phyloP scores from a whole-genome alignment of 208 protist genomes.

The Wallacemonas collosoma region DNA sequence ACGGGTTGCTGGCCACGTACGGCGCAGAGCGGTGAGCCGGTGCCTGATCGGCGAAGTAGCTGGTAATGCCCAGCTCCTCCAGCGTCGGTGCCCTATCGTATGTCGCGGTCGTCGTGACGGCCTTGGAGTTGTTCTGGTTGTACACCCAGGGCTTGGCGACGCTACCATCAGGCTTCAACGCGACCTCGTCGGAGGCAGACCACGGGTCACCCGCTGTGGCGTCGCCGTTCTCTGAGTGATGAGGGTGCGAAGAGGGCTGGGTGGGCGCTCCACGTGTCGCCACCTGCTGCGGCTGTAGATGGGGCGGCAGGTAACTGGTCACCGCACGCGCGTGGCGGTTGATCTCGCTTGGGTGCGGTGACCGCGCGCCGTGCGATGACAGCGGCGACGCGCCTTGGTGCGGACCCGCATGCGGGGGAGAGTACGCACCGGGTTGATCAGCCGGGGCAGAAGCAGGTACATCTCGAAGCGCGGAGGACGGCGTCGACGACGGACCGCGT shows the following conservation, averaged over 20 bases:
- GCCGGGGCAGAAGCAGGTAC: conserved; percentile 10
- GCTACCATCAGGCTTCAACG: conserved; percentile 11
- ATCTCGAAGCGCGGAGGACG: background rate
- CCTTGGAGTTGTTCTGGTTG: conserved; percentile 32
- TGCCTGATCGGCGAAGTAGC: conserved; percentile 28
- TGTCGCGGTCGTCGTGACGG: conserved; percentile 19
- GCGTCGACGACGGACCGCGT: conserved; percentile 6
- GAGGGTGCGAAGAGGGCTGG: background rate
- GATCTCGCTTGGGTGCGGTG: background rate
- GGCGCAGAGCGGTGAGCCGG: conserved; percentile 23
- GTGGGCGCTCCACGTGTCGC: background rate
- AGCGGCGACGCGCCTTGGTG: no score
- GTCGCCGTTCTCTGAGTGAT: background rate
- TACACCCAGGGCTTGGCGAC: conserved; percentile 36
- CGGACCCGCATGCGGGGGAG: background rate
- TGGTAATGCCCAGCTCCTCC: conserved; percentile 45
- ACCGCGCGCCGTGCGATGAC: background rate
- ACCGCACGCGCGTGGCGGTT: background rate
- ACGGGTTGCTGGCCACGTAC: conserved; percentile 16
- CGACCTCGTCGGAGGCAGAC: conserved; percentile 7
- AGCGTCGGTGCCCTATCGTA: conserved; percentile 35
- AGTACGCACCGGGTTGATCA: background rate
- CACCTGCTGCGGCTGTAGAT: background rate
- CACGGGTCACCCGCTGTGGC: background rate
- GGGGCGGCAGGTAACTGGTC: background rate